A percentile compares a stretch with the other conserved stretches of the same genome.
Conservation (phyloP, 768 basidiomycete species). For the Lenzites betulinus region DNA sequence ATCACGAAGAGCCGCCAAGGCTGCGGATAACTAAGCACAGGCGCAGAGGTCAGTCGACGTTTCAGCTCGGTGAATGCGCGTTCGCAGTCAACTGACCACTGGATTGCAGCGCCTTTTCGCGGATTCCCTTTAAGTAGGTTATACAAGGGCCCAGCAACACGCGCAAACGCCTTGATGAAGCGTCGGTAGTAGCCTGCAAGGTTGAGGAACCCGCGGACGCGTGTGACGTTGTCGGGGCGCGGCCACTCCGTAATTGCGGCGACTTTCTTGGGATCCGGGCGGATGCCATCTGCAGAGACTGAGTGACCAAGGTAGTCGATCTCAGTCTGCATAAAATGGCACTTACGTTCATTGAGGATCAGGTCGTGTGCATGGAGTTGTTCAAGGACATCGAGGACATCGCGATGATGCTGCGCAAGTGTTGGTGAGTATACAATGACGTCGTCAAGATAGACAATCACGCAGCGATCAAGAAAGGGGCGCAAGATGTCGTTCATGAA, state of each 20-base stretch:
- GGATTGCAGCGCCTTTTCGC: not conserved
- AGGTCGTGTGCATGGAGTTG: not conserved
- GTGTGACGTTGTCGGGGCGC: conserved; percentile 21
- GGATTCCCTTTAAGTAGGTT: conserved; percentile 1
- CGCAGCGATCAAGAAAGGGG: too few species aligned
- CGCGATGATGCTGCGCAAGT: too few species aligned
- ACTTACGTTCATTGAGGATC: conserved; percentile 22
- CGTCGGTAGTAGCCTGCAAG: conserved; percentile 6
- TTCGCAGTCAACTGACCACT: conserved; percentile 8
- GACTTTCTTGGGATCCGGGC: conserved; percentile 28
- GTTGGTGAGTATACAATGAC: too few species aligned
- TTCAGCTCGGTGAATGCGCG: not conserved
- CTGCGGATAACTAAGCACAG: conserved; percentile 1
- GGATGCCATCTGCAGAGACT: conserved; percentile 23
- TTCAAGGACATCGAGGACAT: too few species aligned
- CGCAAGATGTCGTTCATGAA: too few species aligned
- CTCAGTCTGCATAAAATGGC: conserved; percentile 28
- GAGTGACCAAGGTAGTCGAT: conserved; percentile 30
- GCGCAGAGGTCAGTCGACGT: conserved; percentile 4
- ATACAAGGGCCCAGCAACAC: not conserved
- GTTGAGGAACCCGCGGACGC: conserved; percentile 9
- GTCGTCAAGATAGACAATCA: too few species aligned
- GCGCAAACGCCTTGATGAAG: conserved; percentile 10
- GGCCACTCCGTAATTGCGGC: conserved; percentile 29
- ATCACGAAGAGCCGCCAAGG: conserved; percentile 10